These are phyloP conservation scores for Lipomyces kockii DNA, from an alignment of 805 yeast species.

Conservation along the genomic window DNA sequence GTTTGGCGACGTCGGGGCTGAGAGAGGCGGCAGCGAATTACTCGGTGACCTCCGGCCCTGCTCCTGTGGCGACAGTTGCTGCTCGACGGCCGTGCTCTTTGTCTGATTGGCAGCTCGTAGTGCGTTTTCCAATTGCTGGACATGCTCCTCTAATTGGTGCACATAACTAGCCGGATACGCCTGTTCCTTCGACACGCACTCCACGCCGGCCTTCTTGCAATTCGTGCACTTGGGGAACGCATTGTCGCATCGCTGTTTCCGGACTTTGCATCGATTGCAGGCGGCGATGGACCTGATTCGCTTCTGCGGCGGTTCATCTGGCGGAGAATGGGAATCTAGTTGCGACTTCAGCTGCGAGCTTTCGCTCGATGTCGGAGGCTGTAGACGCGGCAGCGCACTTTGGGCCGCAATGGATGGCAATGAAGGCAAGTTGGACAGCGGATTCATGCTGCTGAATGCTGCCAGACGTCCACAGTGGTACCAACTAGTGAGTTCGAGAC, in stretches of 20 bases:
- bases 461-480: not conserved
- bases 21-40: not conserved
- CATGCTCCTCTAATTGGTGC: slow-evolving; percentile 30
- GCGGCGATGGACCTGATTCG: slow-evolving; percentile 64
- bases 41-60: not conserved
- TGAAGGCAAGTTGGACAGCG: not conserved
- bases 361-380: not conserved
- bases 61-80: not conserved
- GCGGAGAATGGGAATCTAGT: not conserved
- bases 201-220: slow-evolving; percentile 65
- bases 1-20: not conserved
- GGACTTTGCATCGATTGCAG: slow-evolving; percentile 76
- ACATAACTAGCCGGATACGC: slow-evolving; percentile 36
- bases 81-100: not conserved
- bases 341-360: not conserved
- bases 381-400: not conserved
- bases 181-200: slow-evolving; percentile 56
- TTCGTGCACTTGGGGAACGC: slow-evolving; percentile 65
- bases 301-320: slow-evolving; percentile 19
- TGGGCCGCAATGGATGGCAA: not conserved
- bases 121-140: slow-evolving; percentile 22
- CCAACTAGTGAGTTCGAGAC: not conserved
- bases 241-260: slow-evolving; percentile 69
- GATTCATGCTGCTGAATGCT: not conserved
- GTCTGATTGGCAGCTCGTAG: slow-evolving; percentile 11